phyloP scores from a whole-genome alignment of 768 basidiomycete species.

The Kwoniella pini region DNA sequence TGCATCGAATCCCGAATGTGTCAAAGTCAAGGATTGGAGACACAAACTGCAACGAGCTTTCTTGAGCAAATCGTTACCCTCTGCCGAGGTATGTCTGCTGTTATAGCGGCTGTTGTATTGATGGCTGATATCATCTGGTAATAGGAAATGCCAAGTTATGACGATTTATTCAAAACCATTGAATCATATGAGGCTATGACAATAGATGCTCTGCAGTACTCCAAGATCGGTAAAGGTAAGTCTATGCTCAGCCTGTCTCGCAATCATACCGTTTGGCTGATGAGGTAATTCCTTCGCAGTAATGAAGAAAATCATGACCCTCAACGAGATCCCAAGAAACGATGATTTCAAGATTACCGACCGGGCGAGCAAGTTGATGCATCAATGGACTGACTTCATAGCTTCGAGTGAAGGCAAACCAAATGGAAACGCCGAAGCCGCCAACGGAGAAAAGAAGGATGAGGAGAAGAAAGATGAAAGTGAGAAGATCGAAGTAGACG shows the following conservation, averaged over 20 bases:
- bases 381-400: conserved; percentile 56
- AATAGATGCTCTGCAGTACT: conserved; percentile 76
- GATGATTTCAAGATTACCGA: conserved; percentile 72
- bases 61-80: conserved; percentile 64
- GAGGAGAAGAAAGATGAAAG: conserved; percentile 27
- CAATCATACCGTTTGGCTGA: background rate
- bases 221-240: conserved; percentile 57
- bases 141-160: conserved; percentile 75
- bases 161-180: conserved; percentile 72
- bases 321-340: conserved; percentile 64
- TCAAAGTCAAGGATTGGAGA: conserved; percentile 84
- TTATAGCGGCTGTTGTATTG: background rate
- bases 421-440: conserved; percentile 23
- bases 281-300: conserved; percentile 60
- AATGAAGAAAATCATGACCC: conserved; percentile 77
- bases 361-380: conserved; percentile 68
- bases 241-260: background rate
- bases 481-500: conserved; percentile 17
- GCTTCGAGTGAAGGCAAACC: conserved; percentile 22
- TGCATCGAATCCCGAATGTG: conserved; percentile 64
- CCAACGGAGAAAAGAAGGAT: conserved; percentile 62
- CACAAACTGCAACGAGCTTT: conserved; percentile 88
- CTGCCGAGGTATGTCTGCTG: conserved; percentile 62
- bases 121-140: conserved; percentile 8
- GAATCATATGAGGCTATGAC: conserved; percentile 76